Evolutionary conservation across 1,139 yeast genomes (phyloP).

Genomic region (Cylindricascospora bacillispora): DNA sequence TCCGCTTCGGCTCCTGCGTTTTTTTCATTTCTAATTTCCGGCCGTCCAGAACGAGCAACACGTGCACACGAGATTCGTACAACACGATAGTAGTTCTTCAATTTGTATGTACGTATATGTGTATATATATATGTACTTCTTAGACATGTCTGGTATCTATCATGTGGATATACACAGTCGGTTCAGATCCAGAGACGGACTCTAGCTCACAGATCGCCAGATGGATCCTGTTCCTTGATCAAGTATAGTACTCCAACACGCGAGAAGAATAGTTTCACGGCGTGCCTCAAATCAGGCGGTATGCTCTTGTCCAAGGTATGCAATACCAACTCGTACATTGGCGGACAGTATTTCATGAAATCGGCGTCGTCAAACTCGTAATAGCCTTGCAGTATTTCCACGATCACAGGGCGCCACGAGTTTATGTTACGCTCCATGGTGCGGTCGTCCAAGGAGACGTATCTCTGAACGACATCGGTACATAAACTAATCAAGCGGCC

Average conservation of each 20-base stretch:
- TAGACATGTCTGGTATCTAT: too few relatives aligned
- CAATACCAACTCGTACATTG: conserved; percentile 56
- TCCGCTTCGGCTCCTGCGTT: too few relatives aligned
- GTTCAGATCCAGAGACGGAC: too few relatives aligned
- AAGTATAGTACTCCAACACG: conserved; percentile 57
- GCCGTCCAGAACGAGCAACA: too few relatives aligned
- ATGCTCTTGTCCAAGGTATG: conserved; percentile 56
- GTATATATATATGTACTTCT: too few relatives aligned
- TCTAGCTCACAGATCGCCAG: too few relatives aligned
- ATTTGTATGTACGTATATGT: too few relatives aligned
- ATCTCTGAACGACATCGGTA: conserved; percentile 54
- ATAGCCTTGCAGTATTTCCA: conserved; percentile 74
- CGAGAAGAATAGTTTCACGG: conserved; percentile 51
- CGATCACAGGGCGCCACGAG: conserved; percentile 87
- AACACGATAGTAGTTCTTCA: too few relatives aligned
- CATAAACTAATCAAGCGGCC: conserved; percentile 58
- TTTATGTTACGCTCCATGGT: conserved; percentile 68
- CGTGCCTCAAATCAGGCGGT: conserved; percentile 54
- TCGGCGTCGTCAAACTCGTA: conserved; percentile 66
- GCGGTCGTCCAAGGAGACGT: conserved; percentile 57
- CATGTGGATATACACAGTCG: too few relatives aligned
- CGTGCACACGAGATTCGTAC: too few relatives aligned
- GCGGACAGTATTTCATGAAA: conserved; percentile 50
- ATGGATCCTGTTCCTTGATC: neutral
- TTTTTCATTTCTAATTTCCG: too few relatives aligned